These are phyloP conservation scores for Candida pini DNA, from an alignment of 805 yeast genomes.

Conservation along the genomic window DNA sequence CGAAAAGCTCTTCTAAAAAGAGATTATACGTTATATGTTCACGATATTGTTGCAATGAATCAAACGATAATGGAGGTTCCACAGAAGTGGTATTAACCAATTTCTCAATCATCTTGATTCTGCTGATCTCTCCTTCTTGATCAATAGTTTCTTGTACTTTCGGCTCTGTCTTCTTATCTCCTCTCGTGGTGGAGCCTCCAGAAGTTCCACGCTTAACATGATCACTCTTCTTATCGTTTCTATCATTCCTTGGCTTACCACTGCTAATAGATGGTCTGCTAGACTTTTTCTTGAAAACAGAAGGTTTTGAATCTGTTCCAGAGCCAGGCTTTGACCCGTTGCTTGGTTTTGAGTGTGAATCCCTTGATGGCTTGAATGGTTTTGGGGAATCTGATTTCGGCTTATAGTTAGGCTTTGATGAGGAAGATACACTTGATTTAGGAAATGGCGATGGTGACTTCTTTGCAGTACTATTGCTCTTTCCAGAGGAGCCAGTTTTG, in stretches of 20 bases:
- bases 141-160: background rate
- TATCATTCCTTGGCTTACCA: background rate
- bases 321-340: too few relatives aligned
- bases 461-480: too few relatives aligned
- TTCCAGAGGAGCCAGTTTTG: too few relatives aligned
- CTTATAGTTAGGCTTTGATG: too few relatives aligned
- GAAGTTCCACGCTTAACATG: background rate
- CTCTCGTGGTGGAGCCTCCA: background rate
- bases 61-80: slow-evolving; percentile 30
- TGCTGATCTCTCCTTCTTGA: background rate
- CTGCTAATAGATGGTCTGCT: too few relatives aligned
- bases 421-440: too few relatives aligned
- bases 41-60: slow-evolving; percentile 46
- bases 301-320: too few relatives aligned
- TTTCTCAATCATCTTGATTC: slow-evolving; percentile 8
- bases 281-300: too few relatives aligned
- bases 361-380: too few relatives aligned
- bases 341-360: too few relatives aligned
- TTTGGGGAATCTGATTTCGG: too few relatives aligned
- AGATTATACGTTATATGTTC: slow-evolving; percentile 56
- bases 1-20: slow-evolving; percentile 55
- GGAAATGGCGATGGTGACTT: too few relatives aligned
- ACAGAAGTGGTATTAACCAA: slow-evolving; percentile 15
- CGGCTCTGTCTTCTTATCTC: background rate
- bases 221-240: background rate